phyloP scores from a whole-genome alignment of 2,329 filamentous ascomycete species.

The Colletotrichum orchidophilum region DNA sequence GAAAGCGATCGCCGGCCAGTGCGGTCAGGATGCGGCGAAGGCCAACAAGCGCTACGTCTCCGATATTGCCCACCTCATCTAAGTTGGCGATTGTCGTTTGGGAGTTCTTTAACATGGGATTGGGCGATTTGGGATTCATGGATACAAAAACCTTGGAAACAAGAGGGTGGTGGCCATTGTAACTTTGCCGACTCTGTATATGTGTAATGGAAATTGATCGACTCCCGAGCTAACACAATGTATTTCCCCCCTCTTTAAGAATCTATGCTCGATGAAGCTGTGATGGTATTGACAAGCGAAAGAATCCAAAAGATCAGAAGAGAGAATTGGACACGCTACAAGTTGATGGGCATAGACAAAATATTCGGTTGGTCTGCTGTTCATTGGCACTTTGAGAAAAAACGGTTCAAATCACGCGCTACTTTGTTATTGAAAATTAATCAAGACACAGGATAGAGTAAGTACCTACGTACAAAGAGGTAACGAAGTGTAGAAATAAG shows the following conservation, averaged over 20 bases:
- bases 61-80: not conserved
- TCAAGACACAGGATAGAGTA: too few species aligned
- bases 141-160: not conserved
- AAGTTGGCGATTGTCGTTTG: not conserved
- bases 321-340: too few species aligned
- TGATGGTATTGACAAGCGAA: too few species aligned
- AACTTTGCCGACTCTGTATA: not conserved
- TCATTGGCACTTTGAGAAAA: too few species aligned
- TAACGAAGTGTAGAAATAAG: too few species aligned
- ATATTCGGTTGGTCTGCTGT: too few species aligned
- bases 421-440: too few species aligned
- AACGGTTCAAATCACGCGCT: too few species aligned
- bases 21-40: slow-evolving; percentile 17
- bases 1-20: slow-evolving; percentile 22
- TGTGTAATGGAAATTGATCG: not conserved
- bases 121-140: not conserved
- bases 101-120: not conserved
- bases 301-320: too few species aligned
- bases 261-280: not conserved
- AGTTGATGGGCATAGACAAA: too few species aligned
- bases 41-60: slow-evolving; percentile 6
- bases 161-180: not conserved
- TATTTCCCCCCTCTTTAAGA: too few species aligned
- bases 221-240: not conserved
- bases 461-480: too few species aligned